Evolutionary conservation across 257 asterid genomes (phyloP).

Genomic region (Scutellaria baicalensis): DNA sequence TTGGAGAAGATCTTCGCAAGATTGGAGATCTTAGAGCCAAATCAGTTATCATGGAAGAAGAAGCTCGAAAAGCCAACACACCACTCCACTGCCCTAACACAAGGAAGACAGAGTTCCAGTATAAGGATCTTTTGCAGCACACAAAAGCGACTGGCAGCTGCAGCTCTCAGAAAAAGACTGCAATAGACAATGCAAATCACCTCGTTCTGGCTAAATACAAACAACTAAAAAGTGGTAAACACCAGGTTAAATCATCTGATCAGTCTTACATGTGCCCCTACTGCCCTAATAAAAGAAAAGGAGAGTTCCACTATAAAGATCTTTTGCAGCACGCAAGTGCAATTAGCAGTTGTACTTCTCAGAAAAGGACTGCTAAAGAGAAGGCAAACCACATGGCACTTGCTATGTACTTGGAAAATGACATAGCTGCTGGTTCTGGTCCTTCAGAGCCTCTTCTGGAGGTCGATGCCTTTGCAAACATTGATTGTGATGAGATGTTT

Average conservation of each 20-base stretch:
- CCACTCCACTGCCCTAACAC: conserved; percentile 8
- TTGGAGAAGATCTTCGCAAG: conserved; percentile 74
- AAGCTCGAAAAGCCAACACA: conserved; percentile 42
- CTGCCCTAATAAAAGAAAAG: conserved; percentile 9
- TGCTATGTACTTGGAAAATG: conserved; percentile 8
- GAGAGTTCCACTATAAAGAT: conserved; percentile 10
- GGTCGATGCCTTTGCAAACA: neutral
- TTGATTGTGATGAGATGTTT: conserved; percentile 37
- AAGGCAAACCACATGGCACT: conserved; percentile 3
- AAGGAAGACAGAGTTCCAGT: neutral
- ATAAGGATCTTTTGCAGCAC: conserved; percentile 9
- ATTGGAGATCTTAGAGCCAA: conserved; percentile 58
- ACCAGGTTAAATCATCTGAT: conserved; percentile 41
- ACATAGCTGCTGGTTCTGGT: neutral
- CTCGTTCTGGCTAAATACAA: conserved; percentile 19
- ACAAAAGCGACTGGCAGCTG: neutral
- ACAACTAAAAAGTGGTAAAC: conserved; percentile 45
- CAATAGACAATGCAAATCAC: conserved; percentile 8
- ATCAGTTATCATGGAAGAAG: conserved; percentile 65
- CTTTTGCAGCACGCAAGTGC: conserved; percentile 19
- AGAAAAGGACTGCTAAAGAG: conserved; percentile 9
- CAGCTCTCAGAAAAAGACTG: neutral
- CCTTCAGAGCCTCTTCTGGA: neutral
- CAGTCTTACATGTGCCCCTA: conserved; percentile 27
- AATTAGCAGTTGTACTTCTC: neutral